Evolutionary conservation across 768 basidiomycete species (phyloP), one percentile per base, ranked within the genome.

Genomic region (Boletus huronensis): DNA sequence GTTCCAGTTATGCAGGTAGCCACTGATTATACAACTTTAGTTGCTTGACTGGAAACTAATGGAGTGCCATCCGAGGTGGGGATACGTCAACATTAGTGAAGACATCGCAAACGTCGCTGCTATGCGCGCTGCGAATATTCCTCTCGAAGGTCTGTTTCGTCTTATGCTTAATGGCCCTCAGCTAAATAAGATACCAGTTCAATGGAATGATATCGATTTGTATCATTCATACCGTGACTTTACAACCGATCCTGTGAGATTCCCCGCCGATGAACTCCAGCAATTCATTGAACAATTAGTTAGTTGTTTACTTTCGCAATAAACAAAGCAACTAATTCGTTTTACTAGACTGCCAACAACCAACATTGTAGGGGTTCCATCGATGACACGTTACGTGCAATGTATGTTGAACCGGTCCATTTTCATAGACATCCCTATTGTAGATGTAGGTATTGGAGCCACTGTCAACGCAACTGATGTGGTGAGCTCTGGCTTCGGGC

Each of bases 181-280:
- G 11, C 34, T 56, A 6, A 67, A 53, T 16, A 19, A 17, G 0
- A 19, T 13, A 26, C 19, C 34, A 85, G 85, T 82, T 41, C 87
- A 87, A 78, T 89, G 87, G 87, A 88, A 85, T 62, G 87, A 88
- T 59, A 86, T 89, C 55, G 87, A 89, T 69, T 57, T 88, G 49
- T 88, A 87, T 59, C 82, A 87, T 59, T 80, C 84, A 26, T 74
- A 78, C 34, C 77, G 87, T 16, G 87, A 86, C 67, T 87, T 88
- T 58, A 89, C 87, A 5, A 70, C 78, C 7, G 86, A 88, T 64
- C 85, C 85, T 13, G 77, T 82, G 28, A 78, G 74, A 41, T 89
- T 82, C 74, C 82, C 86, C 6, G 71, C 64, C 16, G 75, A 79
- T 17, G 79, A 83, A 55, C 69, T 87, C 61, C 68, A 71, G 25